Base-by-base conservation (phyloP, 2,329 filamentous ascomycete species). In the Seiridium cupressi region DNA sequence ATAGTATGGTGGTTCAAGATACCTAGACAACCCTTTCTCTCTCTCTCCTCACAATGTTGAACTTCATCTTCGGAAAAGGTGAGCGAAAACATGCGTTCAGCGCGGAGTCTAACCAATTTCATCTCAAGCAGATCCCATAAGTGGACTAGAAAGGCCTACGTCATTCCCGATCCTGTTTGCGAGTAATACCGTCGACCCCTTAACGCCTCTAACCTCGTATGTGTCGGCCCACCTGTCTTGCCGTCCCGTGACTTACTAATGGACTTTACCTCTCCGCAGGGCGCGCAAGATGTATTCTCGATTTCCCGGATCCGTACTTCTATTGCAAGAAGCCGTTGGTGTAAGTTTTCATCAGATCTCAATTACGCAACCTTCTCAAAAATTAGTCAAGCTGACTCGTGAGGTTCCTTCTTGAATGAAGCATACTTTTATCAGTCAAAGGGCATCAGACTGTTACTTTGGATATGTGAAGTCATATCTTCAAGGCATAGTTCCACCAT, bases 111-210 rank as follows among this genome's bases (percentile, higher is more conserved):
- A 62, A 67, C 59, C 6, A 48, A 26, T 55, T 64, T 57, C 56
- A 54, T 60, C 34, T 59, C 36, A 58, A 60, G 49, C 58, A 72
- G 70, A 62, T 44, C 55, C 64, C 51, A 68, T 62, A 40, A 57
- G 9, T 55, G 65, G 62, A 59, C 18, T 63, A 32, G 36, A 69
- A 18, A 65, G 44, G 55, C 51, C 60, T 9, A 75, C 71, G 9
- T 66, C 73, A 5, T 76, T 75, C 59, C 76, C 76, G 10, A 68
- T 77, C 38, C 65, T 78, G 5, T 76, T 77, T 60, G 48, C 75
- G 36, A 74, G 74, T 54, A 78, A 76, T 36, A 76, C 72, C 3
- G 63, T 70, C 42, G 76, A 78, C 59, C 73, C 73, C 10, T 63
- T 77, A n/a, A 73, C 75, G 5, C 74, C 75, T 40, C 13, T 54